Conservation (phyloP, 106 monocot genomes). For the Acorus calamus region DNA sequence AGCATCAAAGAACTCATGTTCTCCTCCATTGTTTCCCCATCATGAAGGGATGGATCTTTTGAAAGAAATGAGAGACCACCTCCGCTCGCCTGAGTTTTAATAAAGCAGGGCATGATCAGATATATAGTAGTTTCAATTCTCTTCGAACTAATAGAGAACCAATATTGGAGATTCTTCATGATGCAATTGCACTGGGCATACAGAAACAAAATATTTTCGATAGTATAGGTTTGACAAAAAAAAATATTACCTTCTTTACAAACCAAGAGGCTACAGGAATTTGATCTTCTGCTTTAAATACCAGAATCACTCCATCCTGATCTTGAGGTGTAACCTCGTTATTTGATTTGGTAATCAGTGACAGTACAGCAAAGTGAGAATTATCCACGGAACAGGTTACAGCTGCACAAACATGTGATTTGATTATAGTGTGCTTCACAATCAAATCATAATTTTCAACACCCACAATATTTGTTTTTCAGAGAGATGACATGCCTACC, state of each 20-base stretch:
- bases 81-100: slow-evolving; percentile 64
- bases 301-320: slow-evolving; percentile 58
- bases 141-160: too few species aligned
- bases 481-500: slow-evolving; percentile 23
- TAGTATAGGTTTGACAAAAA: too few species aligned
- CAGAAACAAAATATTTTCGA: too few species aligned
- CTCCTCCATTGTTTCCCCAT: slow-evolving; percentile 15
- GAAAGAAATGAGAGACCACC: slow-evolving; percentile 62
- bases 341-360: slow-evolving; percentile 7
- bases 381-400: slow-evolving; percentile 35
- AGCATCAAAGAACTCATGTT: slow-evolving; percentile 19
- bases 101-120: too few species aligned
- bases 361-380: slow-evolving; percentile 69
- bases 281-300: slow-evolving; percentile 59
- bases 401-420: slow-evolving; percentile 33
- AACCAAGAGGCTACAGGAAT: slow-evolving; percentile 48
- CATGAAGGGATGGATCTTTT: slow-evolving; percentile 8
- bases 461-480: too few species aligned
- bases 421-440: background rate
- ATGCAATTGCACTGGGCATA: too few species aligned
- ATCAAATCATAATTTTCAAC: background rate
- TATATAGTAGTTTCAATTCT: background rate
- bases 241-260: slow-evolving; percentile 62
- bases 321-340: slow-evolving; percentile 7
- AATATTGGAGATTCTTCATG: too few species aligned